These are phyloP conservation scores for Blastocystis sp. DNA, from an alignment of 352 stramenopile species.

Conservation along the genomic window DNA sequence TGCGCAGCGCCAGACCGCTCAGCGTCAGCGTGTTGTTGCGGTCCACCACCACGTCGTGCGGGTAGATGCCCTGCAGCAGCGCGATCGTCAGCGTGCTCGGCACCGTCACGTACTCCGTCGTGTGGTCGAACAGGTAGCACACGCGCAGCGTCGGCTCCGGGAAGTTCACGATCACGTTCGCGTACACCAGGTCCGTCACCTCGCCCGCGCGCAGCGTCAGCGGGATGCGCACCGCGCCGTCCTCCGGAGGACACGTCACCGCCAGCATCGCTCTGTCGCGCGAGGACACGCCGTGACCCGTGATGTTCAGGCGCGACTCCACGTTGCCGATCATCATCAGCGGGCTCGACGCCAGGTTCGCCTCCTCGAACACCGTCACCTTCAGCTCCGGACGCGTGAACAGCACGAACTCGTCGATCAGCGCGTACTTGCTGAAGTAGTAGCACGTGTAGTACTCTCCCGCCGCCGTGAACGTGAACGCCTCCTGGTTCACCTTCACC, in stretches of 20 bases:
- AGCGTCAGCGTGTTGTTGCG: constrained; percentile 32
- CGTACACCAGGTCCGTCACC: constrained; percentile 37
- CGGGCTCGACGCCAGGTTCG: not conserved
- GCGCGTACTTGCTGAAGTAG: constrained; percentile 38
- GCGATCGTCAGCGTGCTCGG: not conserved
- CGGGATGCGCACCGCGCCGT: not conserved
- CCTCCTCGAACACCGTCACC: constrained; percentile 11
- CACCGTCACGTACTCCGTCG: constrained; percentile 20
- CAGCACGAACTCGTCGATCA: constrained; percentile 57
- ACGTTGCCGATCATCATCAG: constrained; percentile 23
- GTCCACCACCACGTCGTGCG: constrained; percentile 4
- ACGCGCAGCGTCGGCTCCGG: constrained; percentile 26
- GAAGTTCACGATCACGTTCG: constrained; percentile 46
- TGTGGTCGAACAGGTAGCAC: constrained; percentile 55
- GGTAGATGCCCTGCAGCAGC: constrained; percentile 26
- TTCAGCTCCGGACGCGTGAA: not conserved
- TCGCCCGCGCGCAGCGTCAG: constrained; percentile 27
- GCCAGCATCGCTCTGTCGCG: constrained; percentile 31
- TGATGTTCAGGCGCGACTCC: constrained; percentile 36
- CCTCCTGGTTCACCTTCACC: constrained; percentile 21
- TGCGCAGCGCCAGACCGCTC: constrained; percentile 15
- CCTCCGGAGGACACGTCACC: constrained; percentile 31
- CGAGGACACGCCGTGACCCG: constrained; percentile 1
- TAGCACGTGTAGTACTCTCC: constrained; percentile 63
- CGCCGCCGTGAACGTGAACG: constrained; percentile 34